These are phyloP conservation scores for Prosopis cineraria DNA, from an alignment of 306 rosid species.

Conservation along the genomic window DNA sequence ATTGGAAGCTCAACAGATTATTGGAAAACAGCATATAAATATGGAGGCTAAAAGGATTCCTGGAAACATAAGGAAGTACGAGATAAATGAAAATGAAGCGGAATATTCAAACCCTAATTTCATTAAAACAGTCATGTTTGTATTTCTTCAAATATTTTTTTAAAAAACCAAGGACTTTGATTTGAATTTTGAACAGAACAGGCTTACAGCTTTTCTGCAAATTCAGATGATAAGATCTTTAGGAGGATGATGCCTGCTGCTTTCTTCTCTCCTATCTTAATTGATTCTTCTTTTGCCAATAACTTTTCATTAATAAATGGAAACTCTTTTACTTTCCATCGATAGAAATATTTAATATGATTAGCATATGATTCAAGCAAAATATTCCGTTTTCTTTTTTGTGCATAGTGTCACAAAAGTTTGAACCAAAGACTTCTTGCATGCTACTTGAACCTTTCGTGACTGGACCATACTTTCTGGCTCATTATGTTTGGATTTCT, in stretches of 20 bases:
- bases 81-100: not conserved
- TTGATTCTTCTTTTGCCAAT: not conserved
- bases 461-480: not conserved
- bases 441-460: not conserved
- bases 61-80: not conserved
- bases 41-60: not conserved
- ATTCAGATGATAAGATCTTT: slow-evolving; percentile 3
- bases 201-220: slow-evolving; percentile 4
- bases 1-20: not conserved
- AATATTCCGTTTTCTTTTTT: not conserved
- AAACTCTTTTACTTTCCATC: not conserved
- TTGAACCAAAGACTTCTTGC: not conserved
- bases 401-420: not conserved
- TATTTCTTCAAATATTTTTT: too few relatives aligned
- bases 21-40: not conserved
- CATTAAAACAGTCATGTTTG: too few relatives aligned
- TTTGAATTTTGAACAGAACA: slow-evolving; percentile 9
- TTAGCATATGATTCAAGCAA: slow-evolving; percentile 6
- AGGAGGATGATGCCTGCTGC: not conserved
- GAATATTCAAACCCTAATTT: not conserved
- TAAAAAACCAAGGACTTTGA: not conserved
- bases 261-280: not conserved
- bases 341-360: not conserved
- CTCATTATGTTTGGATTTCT: slow-evolving; percentile 30
- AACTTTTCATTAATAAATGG: not conserved